phyloP scores from a whole-genome alignment of 2,329 filamentous ascomycete species.

The Pseudocercospora pini-densiflorae region DNA sequence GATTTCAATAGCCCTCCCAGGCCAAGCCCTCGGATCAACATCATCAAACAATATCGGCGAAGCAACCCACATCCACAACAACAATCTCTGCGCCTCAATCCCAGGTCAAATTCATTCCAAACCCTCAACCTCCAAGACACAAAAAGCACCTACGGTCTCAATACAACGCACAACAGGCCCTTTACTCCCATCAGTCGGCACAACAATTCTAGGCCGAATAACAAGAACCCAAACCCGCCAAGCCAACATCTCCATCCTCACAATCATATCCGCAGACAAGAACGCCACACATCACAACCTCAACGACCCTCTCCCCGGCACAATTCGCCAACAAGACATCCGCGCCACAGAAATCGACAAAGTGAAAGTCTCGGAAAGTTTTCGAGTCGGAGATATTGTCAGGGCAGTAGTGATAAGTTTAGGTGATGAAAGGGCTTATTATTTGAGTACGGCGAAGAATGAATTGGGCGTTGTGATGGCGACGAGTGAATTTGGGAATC shows the following conservation, averaged over 20 bases:
- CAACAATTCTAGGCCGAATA: slow-evolving; percentile 81
- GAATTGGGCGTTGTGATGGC: slow-evolving; percentile 94
- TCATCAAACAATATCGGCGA: slow-evolving; percentile 73
- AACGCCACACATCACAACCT: slow-evolving; percentile 21
- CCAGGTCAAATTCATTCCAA: slow-evolving; percentile 71
- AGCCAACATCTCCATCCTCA: slow-evolving; percentile 83
- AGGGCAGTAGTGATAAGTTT: slow-evolving; percentile 80
- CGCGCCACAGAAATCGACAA: slow-evolving; percentile 95
- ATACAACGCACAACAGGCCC: slow-evolving; percentile 61
- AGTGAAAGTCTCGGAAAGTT: slow-evolving; percentile 87
- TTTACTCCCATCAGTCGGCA: slow-evolving; percentile 83
- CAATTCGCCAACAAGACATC: slow-evolving; percentile 72
- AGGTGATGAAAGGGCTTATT: slow-evolving; percentile 94
- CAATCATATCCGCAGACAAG: slow-evolving; percentile 64
- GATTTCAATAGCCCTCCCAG: slow-evolving; percentile 69
- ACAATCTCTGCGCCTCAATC: slow-evolving; percentile 69
- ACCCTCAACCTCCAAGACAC: slow-evolving; percentile 69
- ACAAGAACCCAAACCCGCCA: slow-evolving; percentile 84
- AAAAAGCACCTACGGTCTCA: slow-evolving; percentile 45
- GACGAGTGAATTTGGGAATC: slow-evolving; percentile 81
- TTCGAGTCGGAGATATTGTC: slow-evolving; percentile 91
- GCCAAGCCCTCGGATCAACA: slow-evolving; percentile 74
- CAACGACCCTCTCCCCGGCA: slow-evolving; percentile 38
- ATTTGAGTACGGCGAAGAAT: slow-evolving; percentile 89
- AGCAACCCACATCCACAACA: slow-evolving; percentile 81